These are phyloP conservation scores for Trichoderma polysporum DNA, from an alignment of 2,329 filamentous ascomycete species.

Conservation along the genomic window DNA sequence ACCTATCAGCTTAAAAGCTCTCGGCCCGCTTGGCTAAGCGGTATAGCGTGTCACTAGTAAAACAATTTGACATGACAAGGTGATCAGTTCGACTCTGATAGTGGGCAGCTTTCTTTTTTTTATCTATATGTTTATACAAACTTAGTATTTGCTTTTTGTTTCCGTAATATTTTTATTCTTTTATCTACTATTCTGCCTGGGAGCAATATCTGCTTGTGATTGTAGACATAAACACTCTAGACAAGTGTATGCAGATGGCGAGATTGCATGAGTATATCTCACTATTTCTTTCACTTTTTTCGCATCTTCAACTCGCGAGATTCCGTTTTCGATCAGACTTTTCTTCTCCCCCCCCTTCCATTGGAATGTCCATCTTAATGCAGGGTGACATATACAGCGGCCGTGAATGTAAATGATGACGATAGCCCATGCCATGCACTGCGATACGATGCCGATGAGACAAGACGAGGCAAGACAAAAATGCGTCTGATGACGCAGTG, in stretches of 20 bases:
- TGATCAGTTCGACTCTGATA: conserved; percentile 21
- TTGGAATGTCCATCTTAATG: not conserved
- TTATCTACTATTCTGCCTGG: not conserved
- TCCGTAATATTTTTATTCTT: not conserved
- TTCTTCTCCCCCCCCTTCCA: not conserved
- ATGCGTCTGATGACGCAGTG: not conserved
- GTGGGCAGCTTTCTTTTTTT: conserved; percentile 16
- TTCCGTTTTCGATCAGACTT: too few relatives aligned
- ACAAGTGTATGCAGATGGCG: too few relatives aligned
- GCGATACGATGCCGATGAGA: not conserved
- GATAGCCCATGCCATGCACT: not conserved
- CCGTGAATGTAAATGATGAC: not conserved
- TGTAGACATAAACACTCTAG: too few relatives aligned
- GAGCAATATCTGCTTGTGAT: too few relatives aligned
- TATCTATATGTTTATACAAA: too few relatives aligned
- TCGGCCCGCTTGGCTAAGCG: conserved; percentile 19
- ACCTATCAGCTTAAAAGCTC: not conserved
- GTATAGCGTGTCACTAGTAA: conserved; percentile 21
- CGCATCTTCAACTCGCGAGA: too few relatives aligned
- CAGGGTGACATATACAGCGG: not conserved
- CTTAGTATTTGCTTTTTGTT: not conserved
- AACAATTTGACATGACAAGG: conserved; percentile 16
- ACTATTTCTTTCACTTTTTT: too few relatives aligned
- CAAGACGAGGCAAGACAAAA: conserved; percentile 1
- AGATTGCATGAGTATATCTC: too few relatives aligned